Conservation (phyloP, 2,329 filamentous ascomycete species). For the Aaosphaeria arxii region DNA sequence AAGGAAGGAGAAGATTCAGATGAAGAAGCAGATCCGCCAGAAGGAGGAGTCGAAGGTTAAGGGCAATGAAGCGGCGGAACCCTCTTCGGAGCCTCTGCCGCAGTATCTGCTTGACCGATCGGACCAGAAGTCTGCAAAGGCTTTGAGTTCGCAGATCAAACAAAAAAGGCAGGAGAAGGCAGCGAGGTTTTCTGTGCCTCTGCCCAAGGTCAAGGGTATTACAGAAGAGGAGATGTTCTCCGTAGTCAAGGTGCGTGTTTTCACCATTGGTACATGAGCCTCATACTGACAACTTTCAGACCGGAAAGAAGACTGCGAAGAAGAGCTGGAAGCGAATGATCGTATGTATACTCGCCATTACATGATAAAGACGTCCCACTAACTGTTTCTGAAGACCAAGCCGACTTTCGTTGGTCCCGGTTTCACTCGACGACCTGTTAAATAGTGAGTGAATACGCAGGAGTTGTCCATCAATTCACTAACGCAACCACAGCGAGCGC, state of each 20-base stretch:
- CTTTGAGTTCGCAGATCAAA: conserved; percentile 83
- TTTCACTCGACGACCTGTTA: conserved; percentile 67
- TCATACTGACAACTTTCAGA: background rate
- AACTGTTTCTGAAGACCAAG: conserved; percentile 51
- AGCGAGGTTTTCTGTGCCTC: conserved; percentile 84
- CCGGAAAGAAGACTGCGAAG: conserved; percentile 77
- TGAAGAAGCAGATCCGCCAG: conserved; percentile 64
- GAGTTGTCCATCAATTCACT: too few species aligned
- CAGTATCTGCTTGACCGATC: conserved; percentile 91
- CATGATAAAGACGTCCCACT: too few species aligned
- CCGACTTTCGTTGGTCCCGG: conserved; percentile 88
- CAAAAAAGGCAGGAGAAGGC: conserved; percentile 88
- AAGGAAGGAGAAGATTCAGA: conserved; percentile 76
- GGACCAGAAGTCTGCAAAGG: conserved; percentile 67
- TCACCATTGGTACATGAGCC: conserved; percentile 51
- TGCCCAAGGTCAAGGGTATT: conserved; percentile 93
- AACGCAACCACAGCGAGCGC: conserved; percentile 41
- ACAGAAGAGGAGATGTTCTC: conserved; percentile 97
- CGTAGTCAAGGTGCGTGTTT: conserved; percentile 67
- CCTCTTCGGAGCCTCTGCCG: conserved; percentile 77
- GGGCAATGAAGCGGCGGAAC: conserved; percentile 72
- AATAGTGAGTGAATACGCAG: background rate
- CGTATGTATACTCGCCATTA: background rate
- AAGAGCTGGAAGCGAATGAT: conserved; percentile 76
- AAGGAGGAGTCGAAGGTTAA: conserved; percentile 97